Evolutionary conservation across 1,284 basidiomycete species (phyloP).

Genomic region (Moesziomyces parantarcticus): DNA sequence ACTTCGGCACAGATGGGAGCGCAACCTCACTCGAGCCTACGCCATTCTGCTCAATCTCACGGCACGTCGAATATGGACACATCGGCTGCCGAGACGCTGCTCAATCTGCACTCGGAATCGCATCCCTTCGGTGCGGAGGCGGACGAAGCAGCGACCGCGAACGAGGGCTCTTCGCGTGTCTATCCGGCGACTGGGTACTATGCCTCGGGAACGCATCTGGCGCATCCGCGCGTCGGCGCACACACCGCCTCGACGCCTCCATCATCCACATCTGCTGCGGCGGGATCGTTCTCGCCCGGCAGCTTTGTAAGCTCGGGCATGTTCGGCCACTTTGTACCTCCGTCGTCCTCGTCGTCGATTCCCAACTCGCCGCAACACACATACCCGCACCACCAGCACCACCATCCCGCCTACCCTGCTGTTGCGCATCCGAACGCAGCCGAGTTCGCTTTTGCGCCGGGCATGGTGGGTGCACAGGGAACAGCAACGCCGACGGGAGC

Average conservation of each 20-base stretch:
- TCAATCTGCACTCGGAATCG: constrained; percentile 38
- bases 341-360: constrained; percentile 12
- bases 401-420: neutral
- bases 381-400: neutral
- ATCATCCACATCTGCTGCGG: constrained; percentile 1
- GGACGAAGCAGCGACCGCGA: neutral
- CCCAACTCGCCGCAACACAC: constrained; percentile 18
- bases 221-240: constrained; percentile 7
- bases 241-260: constrained; percentile 12
- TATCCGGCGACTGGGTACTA: constrained; percentile 6
- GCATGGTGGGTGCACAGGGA: constrained; percentile 6
- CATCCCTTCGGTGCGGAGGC: constrained; percentile 7
- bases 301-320: constrained; percentile 40
- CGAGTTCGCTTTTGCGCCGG: constrained; percentile 21
- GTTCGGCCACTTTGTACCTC: constrained; percentile 38
- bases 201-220: constrained; percentile 1
- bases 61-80: constrained; percentile 28
- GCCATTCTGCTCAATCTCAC: neutral
- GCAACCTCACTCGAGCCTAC: neutral
- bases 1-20: neutral
- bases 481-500: constrained; percentile 17
- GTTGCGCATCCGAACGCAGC: neutral
- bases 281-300: constrained; percentile 23
- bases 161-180: neutral
- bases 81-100: constrained; percentile 38